Conservation (phyloP, 2,329 filamentous ascomycete genomes). For the Davidsoniella australis region DNA sequence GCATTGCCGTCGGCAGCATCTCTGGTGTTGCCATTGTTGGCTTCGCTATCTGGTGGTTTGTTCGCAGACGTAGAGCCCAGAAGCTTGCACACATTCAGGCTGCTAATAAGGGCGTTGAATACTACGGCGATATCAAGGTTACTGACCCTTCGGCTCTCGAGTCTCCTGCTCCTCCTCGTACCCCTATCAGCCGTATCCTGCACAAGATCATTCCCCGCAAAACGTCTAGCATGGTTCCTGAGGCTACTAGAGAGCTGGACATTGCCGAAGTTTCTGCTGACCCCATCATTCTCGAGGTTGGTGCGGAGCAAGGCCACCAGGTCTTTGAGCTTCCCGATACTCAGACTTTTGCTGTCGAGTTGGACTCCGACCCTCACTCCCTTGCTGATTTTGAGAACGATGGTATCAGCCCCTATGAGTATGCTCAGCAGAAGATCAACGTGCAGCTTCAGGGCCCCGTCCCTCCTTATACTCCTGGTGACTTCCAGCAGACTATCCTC, state of each 20-base stretch:
- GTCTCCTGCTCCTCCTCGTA: constrained; percentile 18
- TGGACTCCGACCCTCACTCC: constrained; percentile 19
- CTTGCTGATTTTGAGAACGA: constrained; percentile 24
- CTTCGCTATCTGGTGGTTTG: constrained; percentile 20
- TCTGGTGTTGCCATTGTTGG: constrained; percentile 20
- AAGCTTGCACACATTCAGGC: background rate
- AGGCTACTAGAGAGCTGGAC: constrained; percentile 14
- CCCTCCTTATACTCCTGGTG: constrained; percentile 31
- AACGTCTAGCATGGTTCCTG: constrained; percentile 15
- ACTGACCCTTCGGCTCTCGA: too few relatives aligned
- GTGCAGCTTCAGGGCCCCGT: constrained; percentile 33
- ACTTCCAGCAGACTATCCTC: background rate
- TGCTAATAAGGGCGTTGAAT: too few relatives aligned
- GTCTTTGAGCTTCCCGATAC: constrained; percentile 35
- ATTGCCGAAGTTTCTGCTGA: constrained; percentile 11
- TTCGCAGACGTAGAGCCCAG: constrained; percentile 21
- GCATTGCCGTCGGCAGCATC: constrained; percentile 28
- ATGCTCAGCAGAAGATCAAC: constrained; percentile 32
- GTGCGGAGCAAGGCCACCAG: constrained; percentile 28
- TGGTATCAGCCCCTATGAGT: constrained; percentile 31
- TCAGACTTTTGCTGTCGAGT: constrained; percentile 22
- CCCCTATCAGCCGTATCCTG: constrained; percentile 25
- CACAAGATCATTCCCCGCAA: constrained; percentile 25
- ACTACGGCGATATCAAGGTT: too few relatives aligned
- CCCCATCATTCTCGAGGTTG: constrained; percentile 20